phyloP scores from a whole-genome alignment of 2,329 filamentous ascomycete genomes.

The Fusarium napiforme region DNA sequence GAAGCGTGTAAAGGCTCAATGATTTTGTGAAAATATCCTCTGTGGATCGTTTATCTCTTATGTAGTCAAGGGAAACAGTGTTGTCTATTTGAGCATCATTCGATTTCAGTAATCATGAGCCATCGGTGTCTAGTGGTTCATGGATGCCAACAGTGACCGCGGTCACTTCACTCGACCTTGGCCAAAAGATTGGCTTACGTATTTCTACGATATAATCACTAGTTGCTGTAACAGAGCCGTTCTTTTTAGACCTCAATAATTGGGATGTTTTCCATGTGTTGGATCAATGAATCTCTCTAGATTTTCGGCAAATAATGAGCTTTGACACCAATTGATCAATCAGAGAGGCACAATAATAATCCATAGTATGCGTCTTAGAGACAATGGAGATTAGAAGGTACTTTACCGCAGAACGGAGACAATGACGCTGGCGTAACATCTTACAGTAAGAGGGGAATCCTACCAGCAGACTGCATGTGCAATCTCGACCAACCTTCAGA shows the following conservation, averaged over 20 bases:
- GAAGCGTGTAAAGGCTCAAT: not conserved
- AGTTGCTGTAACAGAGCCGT: not conserved
- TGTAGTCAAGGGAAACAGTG: not conserved
- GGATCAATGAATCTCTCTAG: fast-evolving
- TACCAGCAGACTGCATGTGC: not conserved
- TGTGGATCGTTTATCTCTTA: not conserved
- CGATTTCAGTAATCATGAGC: not conserved
- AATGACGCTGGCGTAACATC: not conserved
- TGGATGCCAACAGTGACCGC: not conserved
- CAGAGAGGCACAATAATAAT: too few relatives aligned
- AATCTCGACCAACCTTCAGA: not conserved
- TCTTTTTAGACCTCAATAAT: too few relatives aligned
- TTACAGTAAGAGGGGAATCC: not conserved
- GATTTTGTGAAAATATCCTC: too few relatives aligned
- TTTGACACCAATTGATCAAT: not conserved
- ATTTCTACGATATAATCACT: fast-evolving
- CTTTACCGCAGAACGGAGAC: fast-evolving
- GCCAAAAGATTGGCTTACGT: too few relatives aligned
- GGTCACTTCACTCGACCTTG: not conserved
- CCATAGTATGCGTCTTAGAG: fast-evolving
- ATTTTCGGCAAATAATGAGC: not conserved
- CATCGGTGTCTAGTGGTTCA: not conserved
- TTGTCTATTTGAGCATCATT: not conserved
- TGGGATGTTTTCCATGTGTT: not conserved
- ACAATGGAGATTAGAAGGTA: fast-evolving